Evolutionary conservation across 257 asterid species (phyloP).

Genomic region (Ophiorrhiza pumila): DNA sequence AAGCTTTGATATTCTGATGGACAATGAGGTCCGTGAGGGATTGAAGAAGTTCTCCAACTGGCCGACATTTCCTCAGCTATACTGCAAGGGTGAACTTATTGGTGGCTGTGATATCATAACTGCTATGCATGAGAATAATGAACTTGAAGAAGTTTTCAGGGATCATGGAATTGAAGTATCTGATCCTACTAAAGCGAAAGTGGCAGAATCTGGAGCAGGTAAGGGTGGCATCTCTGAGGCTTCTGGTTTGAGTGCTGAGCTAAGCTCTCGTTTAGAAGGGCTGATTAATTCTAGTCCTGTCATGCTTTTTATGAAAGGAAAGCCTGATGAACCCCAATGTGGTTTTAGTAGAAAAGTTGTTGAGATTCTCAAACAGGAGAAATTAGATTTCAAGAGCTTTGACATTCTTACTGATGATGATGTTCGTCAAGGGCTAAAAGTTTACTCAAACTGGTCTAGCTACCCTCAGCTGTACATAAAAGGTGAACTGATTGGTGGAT

Average conservation of each 20-base stretch:
- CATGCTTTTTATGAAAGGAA: conserved; percentile 91
- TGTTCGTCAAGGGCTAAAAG: conserved; percentile 95
- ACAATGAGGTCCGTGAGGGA: conserved; percentile 81
- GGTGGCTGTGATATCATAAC: conserved; percentile 86
- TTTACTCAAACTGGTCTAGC: conserved; percentile 93
- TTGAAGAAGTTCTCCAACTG: conserved; percentile 85
- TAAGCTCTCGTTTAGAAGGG: conserved; percentile 48
- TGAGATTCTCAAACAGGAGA: conserved; percentile 76
- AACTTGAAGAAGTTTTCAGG: conserved; percentile 62
- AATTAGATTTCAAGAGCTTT: conserved; percentile 62
- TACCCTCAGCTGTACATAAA: conserved; percentile 88
- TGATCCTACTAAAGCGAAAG: conserved; percentile 35
- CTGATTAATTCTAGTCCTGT: conserved; percentile 61
- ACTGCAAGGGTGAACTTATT: conserved; percentile 93
- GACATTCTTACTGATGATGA: conserved; percentile 84
- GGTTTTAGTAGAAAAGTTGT: conserved; percentile 94
- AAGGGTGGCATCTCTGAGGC: conserved; percentile 51
- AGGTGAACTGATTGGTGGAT: conserved; percentile 92
- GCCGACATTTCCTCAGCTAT: conserved; percentile 97
- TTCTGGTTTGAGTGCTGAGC: conserved; percentile 59
- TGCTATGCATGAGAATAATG: conserved; percentile 90
- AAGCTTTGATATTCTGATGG: conserved; percentile 79
- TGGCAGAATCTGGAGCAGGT: conserved; percentile 32
- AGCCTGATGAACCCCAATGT: conserved; percentile 73
- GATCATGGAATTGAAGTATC: conserved; percentile 50